Base-by-base conservation (phyloP, 108 stramenopile genomes). In the Cyclotella baltica region DNA sequence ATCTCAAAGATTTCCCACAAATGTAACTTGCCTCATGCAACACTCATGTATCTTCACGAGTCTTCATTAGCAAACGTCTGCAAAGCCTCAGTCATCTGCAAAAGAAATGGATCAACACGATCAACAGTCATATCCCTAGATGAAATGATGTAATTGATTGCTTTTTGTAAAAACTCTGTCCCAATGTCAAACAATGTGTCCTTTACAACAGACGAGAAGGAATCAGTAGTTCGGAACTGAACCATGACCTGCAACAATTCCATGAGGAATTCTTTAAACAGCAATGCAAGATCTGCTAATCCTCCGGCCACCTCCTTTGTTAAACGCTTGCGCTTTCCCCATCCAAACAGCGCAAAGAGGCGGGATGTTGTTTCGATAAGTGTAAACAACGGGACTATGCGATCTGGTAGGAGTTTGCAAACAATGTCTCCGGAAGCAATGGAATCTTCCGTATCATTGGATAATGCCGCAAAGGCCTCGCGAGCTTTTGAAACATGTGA, bases 271-370 rank as follows among this genome's bases (percentile, higher is more conserved):
- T 46, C 72, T 33, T 61, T 53, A 22, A 88, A 74, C 18, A 50
- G 69, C 36, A 64, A 50, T 1, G 87, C 88, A 52, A 90, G 27
- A 11, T 76, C 51, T 1, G 88, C 85, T 62, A 94, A 63, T 22
- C 88, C 88, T 25, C 66, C 77, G 23, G 91, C 86, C 33, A 77
- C 72, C 46, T 53, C 78, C 65, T 90, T 92, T 3, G 90, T 90
- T 18, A 67, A 63, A 11, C 77, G 78, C 67, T 92, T 94, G 30
- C 91, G 82, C 59, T 86, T 89, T 35, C 91, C 93, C 93, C 93
- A 94, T 48, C 90, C 91, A 68, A 87, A 94, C 30, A 81, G 33
- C 15, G 76, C 50, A 52, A 89, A 87, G 10, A 86, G 64, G 11
- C 67, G 77, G 28, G 81, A 82, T 69, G 80, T 81, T 70, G 89